Base-by-base conservation (phyloP, 2,329 filamentous ascomycete species). In the Fusarium sp. region DNA sequence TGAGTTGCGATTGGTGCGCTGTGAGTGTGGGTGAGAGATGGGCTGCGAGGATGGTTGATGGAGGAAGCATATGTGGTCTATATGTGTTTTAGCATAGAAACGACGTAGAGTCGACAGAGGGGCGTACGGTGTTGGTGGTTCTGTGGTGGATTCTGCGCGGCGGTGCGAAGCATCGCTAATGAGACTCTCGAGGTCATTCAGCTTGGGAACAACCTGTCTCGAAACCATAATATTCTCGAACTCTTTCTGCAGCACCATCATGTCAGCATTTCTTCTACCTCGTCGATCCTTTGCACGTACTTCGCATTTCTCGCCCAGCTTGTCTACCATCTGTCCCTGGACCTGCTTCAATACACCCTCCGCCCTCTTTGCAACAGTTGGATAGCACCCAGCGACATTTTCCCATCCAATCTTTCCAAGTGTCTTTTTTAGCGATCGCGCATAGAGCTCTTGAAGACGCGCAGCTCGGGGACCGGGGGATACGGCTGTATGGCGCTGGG, bases 361-460 rank as follows among this genome's bases (percentile, higher is more conserved):
- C 21, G 87, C 83, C 65, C 82, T 79, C 41, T 78, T 75, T 20
- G 86, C 84, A n/a, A 90, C 81, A 21, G 85, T 88, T 45, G 89
- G 88, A 76, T 89, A 91, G 78, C 89, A 91, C 3, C 84, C 81
- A 4, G 85, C 84, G 71, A 90, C 86, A 76, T 87, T 88, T 50
- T 85, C 82, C 80, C 84, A 88, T 68, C 80, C 83, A 57, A 90
- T 81, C 74, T 86, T 85, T 69, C 77, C 80, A 32, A 90, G 82
- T 4, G 88, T 89, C 71, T 84, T 84, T 47, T 78, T 70, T 25
- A 90, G 83, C 28, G 84, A 84, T 60, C 82, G 79, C 56, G 82
- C 80, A 75, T 88, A 89, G 34, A 89, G 80, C 56, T 84, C 80
- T 55, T 85, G 83, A 61, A 90, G 83, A 46, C 85, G 83, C 28